These are phyloP conservation scores for Glycyrrhiza uralensis DNA, from an alignment of 306 rosid species.

Conservation along the genomic window DNA sequence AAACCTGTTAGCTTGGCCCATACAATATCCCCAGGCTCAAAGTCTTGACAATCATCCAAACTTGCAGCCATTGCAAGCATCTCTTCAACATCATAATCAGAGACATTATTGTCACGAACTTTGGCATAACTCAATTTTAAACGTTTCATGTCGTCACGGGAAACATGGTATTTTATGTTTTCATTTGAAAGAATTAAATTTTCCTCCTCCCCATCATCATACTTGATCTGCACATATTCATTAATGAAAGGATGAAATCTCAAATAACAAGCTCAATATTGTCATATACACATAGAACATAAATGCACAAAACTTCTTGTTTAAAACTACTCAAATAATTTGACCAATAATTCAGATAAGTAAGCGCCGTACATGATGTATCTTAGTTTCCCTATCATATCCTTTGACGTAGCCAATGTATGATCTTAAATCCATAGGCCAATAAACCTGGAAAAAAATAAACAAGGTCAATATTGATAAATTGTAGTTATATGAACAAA, in stretches of 20 bases:
- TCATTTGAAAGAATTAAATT: constrained; percentile 68
- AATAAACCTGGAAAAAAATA: constrained; percentile 65
- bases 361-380: constrained; percentile 61
- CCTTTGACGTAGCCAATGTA: constrained; percentile 62
- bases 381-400: constrained; percentile 54
- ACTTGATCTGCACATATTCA: constrained; percentile 62
- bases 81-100: constrained; percentile 74
- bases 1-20: constrained; percentile 99
- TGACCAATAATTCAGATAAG: neutral
- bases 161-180: constrained; percentile 69
- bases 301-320: neutral
- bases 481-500: constrained; percentile 22
- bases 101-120: constrained; percentile 52
- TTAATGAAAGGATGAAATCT: constrained; percentile 7
- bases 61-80: constrained; percentile 94
- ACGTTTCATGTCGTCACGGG: constrained; percentile 72
- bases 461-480: constrained; percentile 9
- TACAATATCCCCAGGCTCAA: constrained; percentile 84
- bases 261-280: constrained; percentile 11
- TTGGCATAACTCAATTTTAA: constrained; percentile 62
- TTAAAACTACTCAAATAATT: constrained; percentile 1
- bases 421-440: constrained; percentile 90
- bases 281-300: neutral
- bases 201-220: constrained; percentile 80
- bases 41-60: constrained; percentile 80